phyloP scores from a whole-genome alignment of 208 protist species.

The Endotrypanum monterogeii region DNA sequence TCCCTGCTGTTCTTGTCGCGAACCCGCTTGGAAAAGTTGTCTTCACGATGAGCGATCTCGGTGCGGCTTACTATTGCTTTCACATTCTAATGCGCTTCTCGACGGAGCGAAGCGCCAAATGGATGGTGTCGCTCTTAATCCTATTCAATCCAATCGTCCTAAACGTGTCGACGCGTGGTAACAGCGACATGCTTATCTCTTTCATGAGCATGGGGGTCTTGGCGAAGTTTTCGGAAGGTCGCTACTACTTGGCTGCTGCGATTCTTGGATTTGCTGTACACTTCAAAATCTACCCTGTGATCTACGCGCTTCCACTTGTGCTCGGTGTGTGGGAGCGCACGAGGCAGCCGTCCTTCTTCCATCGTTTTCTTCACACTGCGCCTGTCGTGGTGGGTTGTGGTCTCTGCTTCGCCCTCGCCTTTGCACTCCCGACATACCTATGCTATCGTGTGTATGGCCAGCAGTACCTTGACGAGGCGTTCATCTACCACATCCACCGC shows the following conservation, averaged over 20 bases:
- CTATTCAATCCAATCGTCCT: constrained; percentile 93
- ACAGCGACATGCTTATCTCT: constrained; percentile 93
- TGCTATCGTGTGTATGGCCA: constrained; percentile 75
- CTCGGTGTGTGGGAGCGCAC: constrained; percentile 61
- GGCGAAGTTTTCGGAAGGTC: constrained; percentile 51
- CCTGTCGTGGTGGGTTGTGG: constrained; percentile 42
- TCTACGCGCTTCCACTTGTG: constrained; percentile 85
- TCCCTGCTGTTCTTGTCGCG: constrained; percentile 74
- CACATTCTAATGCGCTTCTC: constrained; percentile 60
- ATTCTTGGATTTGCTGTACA: constrained; percentile 87
- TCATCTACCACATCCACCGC: constrained; percentile 81
- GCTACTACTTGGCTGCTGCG: constrained; percentile 54
- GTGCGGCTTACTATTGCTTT: constrained; percentile 73
- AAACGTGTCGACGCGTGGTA: constrained; percentile 94
- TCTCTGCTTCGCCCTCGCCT: constrained; percentile 45
- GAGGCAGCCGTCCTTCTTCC: background rate
- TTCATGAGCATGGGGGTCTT: constrained; percentile 86
- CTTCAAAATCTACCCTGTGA: constrained; percentile 94
- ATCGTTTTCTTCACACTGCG: constrained; percentile 12
- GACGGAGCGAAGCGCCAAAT: constrained; percentile 60
- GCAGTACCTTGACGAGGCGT: constrained; percentile 77
- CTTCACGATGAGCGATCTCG: constrained; percentile 84
- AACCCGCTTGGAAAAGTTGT: constrained; percentile 85
- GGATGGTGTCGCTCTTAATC: constrained; percentile 78
- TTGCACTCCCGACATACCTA: constrained; percentile 50